A percentile compares a stretch with the other conserved stretches of the same genome.
phyloP scores from a whole-genome alignment of 805 yeast species.

The Ogataea wickerhamii region DNA sequence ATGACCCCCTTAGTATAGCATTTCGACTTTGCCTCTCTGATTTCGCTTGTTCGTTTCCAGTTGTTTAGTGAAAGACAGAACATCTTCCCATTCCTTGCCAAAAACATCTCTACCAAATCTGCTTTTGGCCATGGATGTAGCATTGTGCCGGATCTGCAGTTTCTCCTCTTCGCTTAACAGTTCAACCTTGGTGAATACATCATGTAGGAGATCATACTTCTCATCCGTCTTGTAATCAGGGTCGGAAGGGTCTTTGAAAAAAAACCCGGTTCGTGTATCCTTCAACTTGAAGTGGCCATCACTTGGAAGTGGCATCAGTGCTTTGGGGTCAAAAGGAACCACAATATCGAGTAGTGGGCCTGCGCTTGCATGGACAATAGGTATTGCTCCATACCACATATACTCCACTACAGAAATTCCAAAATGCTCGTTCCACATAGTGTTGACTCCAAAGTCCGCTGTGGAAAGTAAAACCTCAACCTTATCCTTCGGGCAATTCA shows the following conservation, averaged over 20 bases:
- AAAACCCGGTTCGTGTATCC: constrained; percentile 64
- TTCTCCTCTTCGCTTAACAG: constrained; percentile 13
- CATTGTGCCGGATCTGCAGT: constrained; percentile 19
- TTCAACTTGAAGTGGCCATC: constrained; percentile 3
- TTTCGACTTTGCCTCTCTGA: constrained; percentile 29
- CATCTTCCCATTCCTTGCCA: constrained; percentile 20
- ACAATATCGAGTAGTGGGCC: constrained; percentile 92
- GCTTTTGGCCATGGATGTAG: constrained; percentile 21
- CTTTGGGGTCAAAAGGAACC: constrained; percentile 43
- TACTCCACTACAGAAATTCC: constrained; percentile 97
- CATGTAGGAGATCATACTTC: constrained; percentile 38
- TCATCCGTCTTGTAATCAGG: constrained; percentile 51
- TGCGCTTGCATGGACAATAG: constrained; percentile 90
- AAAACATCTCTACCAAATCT: constrained; percentile 29
- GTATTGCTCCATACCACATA: constrained; percentile 78
- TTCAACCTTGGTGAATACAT: constrained; percentile 40
- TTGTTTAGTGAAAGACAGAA: constrained; percentile 12
- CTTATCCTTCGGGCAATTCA: constrained; percentile 69
- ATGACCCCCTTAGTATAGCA: constrained; percentile 27
- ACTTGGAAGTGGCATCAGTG: constrained; percentile 12
- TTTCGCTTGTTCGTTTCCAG: constrained; percentile 22
- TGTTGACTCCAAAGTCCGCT: constrained; percentile 78
- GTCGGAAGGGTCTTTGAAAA: constrained; percentile 67
- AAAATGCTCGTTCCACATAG: constrained; percentile 99
- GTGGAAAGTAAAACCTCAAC: constrained; percentile 51